Conservation (phyloP, 768 basidiomycete genomes). For the Boletales sp. region DNA sequence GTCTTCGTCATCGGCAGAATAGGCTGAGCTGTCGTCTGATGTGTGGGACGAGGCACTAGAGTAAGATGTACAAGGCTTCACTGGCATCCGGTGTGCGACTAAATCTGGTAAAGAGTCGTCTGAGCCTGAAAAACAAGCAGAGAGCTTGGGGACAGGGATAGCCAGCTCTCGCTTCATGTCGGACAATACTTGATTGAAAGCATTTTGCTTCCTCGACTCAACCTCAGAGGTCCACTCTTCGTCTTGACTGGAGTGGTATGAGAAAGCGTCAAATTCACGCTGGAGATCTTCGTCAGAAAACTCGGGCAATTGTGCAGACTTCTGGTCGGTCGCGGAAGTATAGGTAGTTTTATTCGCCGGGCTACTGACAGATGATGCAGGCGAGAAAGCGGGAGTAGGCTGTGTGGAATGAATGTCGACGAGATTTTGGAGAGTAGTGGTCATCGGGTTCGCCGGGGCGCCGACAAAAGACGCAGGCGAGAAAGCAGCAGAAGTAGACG, state of each 20-base stretch:
- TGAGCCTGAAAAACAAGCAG: constrained; percentile 7
- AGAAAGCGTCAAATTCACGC: constrained; percentile 12
- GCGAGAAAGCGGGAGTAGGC: background rate
- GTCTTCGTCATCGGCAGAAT: constrained; percentile 5
- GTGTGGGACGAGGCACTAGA: background rate
- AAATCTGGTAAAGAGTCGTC: constrained; percentile 5
- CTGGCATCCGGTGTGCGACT: background rate
- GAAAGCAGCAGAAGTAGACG: background rate
- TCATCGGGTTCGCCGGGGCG: too few species aligned
- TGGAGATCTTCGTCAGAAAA: constrained; percentile 9
- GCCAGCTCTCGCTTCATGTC: background rate
- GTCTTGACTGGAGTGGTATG: constrained; percentile 6
- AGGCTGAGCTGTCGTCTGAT: background rate
- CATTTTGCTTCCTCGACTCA: background rate
- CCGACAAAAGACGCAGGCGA: background rate
- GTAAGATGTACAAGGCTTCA: background rate
- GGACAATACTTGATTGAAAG: too few species aligned
- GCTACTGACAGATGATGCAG: background rate
- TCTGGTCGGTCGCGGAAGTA: background rate
- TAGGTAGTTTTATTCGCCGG: too few species aligned
- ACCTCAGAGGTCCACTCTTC: constrained; percentile 17
- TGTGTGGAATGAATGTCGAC: background rate
- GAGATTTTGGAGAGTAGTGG: background rate
- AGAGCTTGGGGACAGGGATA: constrained; percentile 8
- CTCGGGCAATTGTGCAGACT: background rate